These are phyloP conservation scores for Cryomyces minteri DNA, from an alignment of 495 filamentous ascomycete genomes.

Conservation along the genomic window DNA sequence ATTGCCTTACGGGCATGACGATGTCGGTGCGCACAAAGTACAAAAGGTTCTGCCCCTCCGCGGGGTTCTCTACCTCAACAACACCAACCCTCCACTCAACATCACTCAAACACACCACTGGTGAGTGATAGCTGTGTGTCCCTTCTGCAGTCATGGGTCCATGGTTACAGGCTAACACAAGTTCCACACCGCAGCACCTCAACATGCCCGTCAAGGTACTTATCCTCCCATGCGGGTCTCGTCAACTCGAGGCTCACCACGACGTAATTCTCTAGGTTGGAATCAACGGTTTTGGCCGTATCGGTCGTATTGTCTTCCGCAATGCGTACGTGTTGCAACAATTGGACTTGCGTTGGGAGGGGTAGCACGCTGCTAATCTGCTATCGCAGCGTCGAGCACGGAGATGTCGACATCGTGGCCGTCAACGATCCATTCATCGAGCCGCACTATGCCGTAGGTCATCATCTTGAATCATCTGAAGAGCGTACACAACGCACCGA, in stretches of 20 bases:
- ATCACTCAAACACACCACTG: not conserved
- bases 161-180: too few relatives aligned
- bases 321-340: slow-evolving; percentile 43
- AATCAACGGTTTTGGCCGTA: slow-evolving; percentile 99
- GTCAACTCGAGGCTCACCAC: not conserved
- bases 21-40: too few relatives aligned
- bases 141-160: too few relatives aligned
- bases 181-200: not conserved
- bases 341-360: too few relatives aligned
- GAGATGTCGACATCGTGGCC: slow-evolving; percentile 74
- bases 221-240: not conserved
- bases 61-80: not conserved
- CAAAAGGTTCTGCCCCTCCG: too few relatives aligned
- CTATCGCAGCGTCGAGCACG: slow-evolving; percentile 54
- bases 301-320: slow-evolving; percentile 88
- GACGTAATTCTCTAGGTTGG: slow-evolving; percentile 44
- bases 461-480: not conserved
- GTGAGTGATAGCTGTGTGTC: too few relatives aligned
- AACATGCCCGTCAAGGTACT: slow-evolving; percentile 22
- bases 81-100: not conserved
- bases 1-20: too few relatives aligned
- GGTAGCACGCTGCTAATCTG: slow-evolving; percentile 2
- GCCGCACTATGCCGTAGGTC: slow-evolving; percentile 85
- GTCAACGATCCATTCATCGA: slow-evolving; percentile 99
- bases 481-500: not conserved